phyloP scores from a whole-genome alignment of 768 basidiomycete genomes.

The Hydnomerulius pinastri region DNA sequence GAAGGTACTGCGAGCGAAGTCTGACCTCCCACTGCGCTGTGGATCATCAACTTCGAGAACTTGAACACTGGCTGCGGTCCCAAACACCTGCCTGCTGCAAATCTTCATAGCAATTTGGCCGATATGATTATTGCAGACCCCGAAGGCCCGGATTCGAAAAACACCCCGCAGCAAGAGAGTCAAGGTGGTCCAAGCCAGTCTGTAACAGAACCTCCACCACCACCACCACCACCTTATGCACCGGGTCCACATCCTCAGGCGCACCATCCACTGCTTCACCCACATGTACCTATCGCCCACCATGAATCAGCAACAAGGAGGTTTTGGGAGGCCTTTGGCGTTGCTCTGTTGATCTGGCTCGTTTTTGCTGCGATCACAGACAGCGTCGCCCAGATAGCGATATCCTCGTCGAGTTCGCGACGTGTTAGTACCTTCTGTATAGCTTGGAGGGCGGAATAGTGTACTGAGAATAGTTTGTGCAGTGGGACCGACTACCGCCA shows the following conservation, averaged over 20 bases:
- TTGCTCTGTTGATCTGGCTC: slow-evolving; percentile 28
- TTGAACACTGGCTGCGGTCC: no score
- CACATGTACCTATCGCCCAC: background rate
- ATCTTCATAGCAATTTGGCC: background rate
- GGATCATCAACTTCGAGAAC: no score
- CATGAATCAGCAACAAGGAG: slow-evolving; percentile 11
- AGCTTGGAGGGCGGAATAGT: background rate
- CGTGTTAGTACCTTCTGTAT: background rate
- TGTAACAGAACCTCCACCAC: background rate
- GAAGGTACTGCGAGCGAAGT: no score
- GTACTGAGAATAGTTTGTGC: background rate
- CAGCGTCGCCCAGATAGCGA: background rate
- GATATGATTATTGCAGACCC: slow-evolving; percentile 9
- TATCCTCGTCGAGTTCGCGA: background rate
- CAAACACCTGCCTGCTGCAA: no score
- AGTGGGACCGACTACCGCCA: background rate
- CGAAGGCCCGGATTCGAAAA: background rate
- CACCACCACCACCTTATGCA: slow-evolving; percentile 7
- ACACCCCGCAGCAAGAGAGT: background rate
- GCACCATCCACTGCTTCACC: background rate
- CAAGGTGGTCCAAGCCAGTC: background rate
- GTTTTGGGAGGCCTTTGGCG: slow-evolving; percentile 28
- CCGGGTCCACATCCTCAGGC: background rate
- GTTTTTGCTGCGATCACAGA: slow-evolving; percentile 1
- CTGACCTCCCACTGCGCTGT: no score